Base-by-base conservation (phyloP, 495 filamentous ascomycete genomes). In the Aspergillus asperescens region DNA sequence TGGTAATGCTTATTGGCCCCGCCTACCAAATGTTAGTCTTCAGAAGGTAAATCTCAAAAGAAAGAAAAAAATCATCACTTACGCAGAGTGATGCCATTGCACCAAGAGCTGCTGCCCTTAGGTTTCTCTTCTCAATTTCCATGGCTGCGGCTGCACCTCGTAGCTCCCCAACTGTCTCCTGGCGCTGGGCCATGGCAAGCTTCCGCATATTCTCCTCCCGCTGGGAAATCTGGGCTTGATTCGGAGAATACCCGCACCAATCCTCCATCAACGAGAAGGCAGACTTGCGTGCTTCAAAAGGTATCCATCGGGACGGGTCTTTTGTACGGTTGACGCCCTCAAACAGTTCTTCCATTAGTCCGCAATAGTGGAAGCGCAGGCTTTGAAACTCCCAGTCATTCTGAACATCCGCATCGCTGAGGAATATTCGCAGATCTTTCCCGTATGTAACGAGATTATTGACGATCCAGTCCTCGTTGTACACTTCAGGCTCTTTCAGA, bases 231-330 rank as follows among this genome's bases (percentile, higher is more conserved):
- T 90, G 86, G 27, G 72, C 69, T 61, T 91, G 90, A 64, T 96
- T 95, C 5, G 93, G 89, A 0, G 93, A 95, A 65, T 93, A 94
- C 0, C 94, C 93, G 70, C 94, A 97, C 93, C 93, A 98, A 50
- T 97, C 92, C 64, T 97, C 92, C 90, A 98, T 97, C 27, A 97
- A 69, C 5, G 91, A 84, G 62, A 97, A 98, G 5, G 90, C 83
- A 8, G 93, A 96, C 61, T 95, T 91, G 20, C 93, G 77, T 0
- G 90, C 86, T 63, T 96, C 93, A 56, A 98, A 98, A 0, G 94
- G 88, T 75, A 98, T 91, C 89, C 90, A 97, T 18, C 88, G 79
- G 1, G 87, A 83, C 4, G 90, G 85, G 57, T 96, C 88, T 55
- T 83, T 84, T 0, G 89, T 89, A 31, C 87, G 83, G 60, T 93